Percentiles rank a stretch among this genome's conserved stretches.
These are phyloP conservation scores for Ogataea minuta DNA, from an alignment of 805 yeast genomes.

Conservation along the genomic window DNA sequence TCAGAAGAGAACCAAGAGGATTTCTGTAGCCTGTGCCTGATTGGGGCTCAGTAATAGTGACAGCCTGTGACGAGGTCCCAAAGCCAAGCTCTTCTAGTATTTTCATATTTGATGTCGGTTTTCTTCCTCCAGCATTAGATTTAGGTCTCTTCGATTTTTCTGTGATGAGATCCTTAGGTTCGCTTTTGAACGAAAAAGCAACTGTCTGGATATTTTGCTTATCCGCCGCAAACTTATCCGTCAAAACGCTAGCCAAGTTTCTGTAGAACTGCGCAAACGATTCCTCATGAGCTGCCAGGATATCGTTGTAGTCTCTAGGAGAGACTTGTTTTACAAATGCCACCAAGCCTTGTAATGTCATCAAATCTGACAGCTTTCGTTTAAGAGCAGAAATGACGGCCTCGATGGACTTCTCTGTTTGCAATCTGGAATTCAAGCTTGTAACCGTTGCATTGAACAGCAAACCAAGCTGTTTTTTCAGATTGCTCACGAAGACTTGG, in stretches of 20 bases:
- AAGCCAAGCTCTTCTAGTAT: conserved; percentile 30
- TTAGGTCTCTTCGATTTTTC: conserved; percentile 13
- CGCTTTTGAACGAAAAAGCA: conserved; percentile 22
- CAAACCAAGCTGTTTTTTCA: conserved; percentile 34
- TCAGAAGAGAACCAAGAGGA: conserved; percentile 1
- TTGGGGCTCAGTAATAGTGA: conserved; percentile 1
- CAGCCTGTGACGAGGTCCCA: conserved; percentile 3
- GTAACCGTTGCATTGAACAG: conserved; percentile 28
- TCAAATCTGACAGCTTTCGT: conserved; percentile 37
- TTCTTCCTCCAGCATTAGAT: conserved; percentile 10
- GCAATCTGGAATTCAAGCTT: conserved; percentile 33
- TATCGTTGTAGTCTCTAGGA: conserved; percentile 40
- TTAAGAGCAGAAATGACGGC: conserved; percentile 17
- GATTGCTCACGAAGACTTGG: conserved; percentile 44
- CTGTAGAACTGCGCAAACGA: conserved; percentile 31
- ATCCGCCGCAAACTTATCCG: conserved; percentile 17
- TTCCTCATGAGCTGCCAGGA: conserved; percentile 40
- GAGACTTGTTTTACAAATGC: conserved; percentile 62
- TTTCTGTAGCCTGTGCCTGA: conserved; percentile 2
- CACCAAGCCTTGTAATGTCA: conserved; percentile 48
- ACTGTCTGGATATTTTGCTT: neutral
- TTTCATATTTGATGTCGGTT: conserved; percentile 18
- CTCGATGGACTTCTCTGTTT: conserved; percentile 9
- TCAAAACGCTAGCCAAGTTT: conserved; percentile 25
- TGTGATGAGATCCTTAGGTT: conserved; percentile 23